Conservation (phyloP, 148 eudicot genomes). For the Rhododendron kiyosumense region DNA sequence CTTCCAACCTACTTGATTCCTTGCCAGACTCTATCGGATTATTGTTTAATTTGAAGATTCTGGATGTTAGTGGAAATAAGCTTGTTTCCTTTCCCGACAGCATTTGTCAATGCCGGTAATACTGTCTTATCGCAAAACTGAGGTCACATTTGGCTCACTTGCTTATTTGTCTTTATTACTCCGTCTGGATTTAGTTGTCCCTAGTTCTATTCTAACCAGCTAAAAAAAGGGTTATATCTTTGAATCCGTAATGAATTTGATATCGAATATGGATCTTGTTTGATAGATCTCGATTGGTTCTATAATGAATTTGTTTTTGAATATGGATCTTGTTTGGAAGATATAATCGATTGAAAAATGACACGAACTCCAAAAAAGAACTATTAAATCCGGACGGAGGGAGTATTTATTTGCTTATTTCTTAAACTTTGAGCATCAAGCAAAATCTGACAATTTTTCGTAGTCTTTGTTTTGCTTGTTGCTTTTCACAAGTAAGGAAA, state of each 20-base stretch:
- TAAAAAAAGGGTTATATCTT: too few species aligned
- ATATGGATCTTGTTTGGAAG: too few species aligned
- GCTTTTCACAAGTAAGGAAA: background rate
- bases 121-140: background rate
- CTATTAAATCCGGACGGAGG: too few species aligned
- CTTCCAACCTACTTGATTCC: slow-evolving; percentile 70
- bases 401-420: background rate
- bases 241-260: too few species aligned
- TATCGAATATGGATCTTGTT: too few species aligned
- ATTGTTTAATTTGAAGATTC: slow-evolving; percentile 56
- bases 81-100: slow-evolving; percentile 77
- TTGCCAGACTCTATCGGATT: slow-evolving; percentile 87
- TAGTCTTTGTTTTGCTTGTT: background rate
- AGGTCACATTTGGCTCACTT: background rate
- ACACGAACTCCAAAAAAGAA: too few species aligned
- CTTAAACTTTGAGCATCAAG: background rate
- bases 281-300: too few species aligned
- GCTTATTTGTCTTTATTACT: background rate
- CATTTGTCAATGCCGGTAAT: slow-evolving; percentile 84
- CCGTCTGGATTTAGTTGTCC: too few species aligned
- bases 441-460: background rate
- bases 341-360: too few species aligned
- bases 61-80: slow-evolving; percentile 89
- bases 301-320: too few species aligned
- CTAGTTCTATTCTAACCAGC: too few species aligned